A percentile compares a stretch with the other conserved stretches of the same genome.
Evolutionary conservation across 805 yeast species (phyloP).

Genomic region (Schwanniomyces polymorphus): DNA sequence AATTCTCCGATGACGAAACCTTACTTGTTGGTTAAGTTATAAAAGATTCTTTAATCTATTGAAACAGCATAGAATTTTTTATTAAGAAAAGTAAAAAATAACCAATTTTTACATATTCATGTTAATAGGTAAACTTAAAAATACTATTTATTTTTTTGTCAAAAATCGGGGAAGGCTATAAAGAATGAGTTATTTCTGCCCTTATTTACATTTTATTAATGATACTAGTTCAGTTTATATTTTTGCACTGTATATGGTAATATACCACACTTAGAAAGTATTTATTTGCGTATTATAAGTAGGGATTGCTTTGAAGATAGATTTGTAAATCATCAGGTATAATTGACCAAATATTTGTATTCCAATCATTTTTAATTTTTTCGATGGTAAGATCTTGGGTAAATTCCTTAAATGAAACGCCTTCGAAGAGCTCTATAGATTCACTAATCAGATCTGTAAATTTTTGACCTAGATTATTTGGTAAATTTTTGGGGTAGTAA

Average conservation of each 20-base stretch:
- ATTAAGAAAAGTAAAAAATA: slow-evolving; percentile 1
- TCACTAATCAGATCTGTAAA: slow-evolving; percentile 19
- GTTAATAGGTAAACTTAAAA: slow-evolving; percentile 5
- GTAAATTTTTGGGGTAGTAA: slow-evolving; percentile 40
- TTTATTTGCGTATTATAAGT: slow-evolving; percentile 3
- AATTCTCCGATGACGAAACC: slow-evolving; percentile 73
- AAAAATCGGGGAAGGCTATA: not conserved
- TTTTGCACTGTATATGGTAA: slow-evolving; percentile 11
- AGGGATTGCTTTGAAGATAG: slow-evolving; percentile 11
- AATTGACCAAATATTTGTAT: slow-evolving; percentile 23
- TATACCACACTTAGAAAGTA: slow-evolving; percentile 12
- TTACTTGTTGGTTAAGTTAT: slow-evolving; percentile 77
- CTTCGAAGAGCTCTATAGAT: slow-evolving; percentile 6
- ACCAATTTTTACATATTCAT: slow-evolving; percentile 2
- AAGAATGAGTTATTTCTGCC: not conserved
- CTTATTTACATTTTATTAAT: slow-evolving; percentile 4
- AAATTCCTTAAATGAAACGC: slow-evolving; percentile 9
- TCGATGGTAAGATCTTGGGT: slow-evolving; percentile 12
- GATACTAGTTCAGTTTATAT: slow-evolving; percentile 5
- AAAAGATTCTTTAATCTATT: not conserved
- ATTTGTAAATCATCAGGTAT: slow-evolving; percentile 33
- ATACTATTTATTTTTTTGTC: slow-evolving; percentile 3
- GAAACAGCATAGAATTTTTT: slow-evolving; percentile 3
- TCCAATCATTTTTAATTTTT: slow-evolving; percentile 15
- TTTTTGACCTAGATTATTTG: slow-evolving; percentile 15